Evolutionary conservation across 2,329 filamentous ascomycete genomes (phyloP).

Genomic region (Colletotrichum lupini): DNA sequence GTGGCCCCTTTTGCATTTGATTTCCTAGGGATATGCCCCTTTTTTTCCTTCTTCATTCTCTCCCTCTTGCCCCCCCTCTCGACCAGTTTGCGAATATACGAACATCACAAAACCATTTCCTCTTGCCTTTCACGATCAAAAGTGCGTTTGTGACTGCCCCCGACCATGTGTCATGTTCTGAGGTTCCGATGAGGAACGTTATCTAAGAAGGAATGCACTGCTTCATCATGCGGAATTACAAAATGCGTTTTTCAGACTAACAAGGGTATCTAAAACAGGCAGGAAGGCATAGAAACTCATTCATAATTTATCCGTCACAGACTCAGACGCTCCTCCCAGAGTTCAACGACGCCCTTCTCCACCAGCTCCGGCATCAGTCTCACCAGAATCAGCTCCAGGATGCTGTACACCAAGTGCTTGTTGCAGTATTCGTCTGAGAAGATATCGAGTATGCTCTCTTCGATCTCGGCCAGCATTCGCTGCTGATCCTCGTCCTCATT

Average conservation of each 20-base stretch:
- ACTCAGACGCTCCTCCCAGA: constrained; percentile 78
- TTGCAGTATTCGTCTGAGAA: constrained; percentile 90
- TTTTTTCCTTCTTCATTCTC: not conserved
- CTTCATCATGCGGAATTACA: not conserved
- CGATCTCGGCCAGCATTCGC: constrained; percentile 67
- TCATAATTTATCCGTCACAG: constrained; percentile 26
- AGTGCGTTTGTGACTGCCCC: too few species aligned
- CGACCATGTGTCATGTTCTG: too few species aligned
- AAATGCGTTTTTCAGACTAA: not conserved
- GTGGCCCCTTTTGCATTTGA: constrained; percentile 35
- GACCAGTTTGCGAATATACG: constrained; percentile 20
- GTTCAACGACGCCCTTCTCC: constrained; percentile 75
- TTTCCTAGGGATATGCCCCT: constrained; percentile 26
- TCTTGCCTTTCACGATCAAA: not conserved
- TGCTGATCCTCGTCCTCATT: constrained; percentile 54
- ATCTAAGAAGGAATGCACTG: too few species aligned
- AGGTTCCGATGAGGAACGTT: too few species aligned
- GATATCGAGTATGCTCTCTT: constrained; percentile 74
- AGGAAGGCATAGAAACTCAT: not conserved
- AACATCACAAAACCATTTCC: not conserved
- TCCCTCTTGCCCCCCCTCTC: not conserved
- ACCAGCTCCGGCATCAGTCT: constrained; percentile 86
- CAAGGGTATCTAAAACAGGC: constrained; percentile 31
- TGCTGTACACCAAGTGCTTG: constrained; percentile 86
- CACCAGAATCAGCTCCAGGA: constrained; percentile 85